Evolutionary conservation across 2,329 filamentous ascomycete species (phyloP).

Genomic region (Colletotrichum costaricense): DNA sequence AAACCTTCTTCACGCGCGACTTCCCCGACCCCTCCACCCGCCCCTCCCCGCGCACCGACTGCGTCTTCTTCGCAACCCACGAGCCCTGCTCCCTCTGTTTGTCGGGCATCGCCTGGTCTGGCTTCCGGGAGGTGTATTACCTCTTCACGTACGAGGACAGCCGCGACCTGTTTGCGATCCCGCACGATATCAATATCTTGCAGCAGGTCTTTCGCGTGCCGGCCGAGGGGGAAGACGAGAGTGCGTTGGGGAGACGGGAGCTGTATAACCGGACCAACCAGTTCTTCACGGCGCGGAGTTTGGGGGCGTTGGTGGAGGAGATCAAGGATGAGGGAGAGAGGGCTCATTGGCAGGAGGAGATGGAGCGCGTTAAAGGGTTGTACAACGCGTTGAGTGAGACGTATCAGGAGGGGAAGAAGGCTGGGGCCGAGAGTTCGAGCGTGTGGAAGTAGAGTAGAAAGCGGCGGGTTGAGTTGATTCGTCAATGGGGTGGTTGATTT

Average conservation of each 20-base stretch:
- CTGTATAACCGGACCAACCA: slow-evolving; percentile 68
- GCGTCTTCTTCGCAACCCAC: slow-evolving; percentile 69
- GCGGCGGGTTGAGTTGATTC: neutral
- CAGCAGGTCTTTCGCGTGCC: slow-evolving; percentile 65
- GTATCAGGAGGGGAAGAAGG: slow-evolving; percentile 60
- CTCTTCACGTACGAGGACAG: slow-evolving; percentile 70
- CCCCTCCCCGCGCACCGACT: slow-evolving; percentile 55
- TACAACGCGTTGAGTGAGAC: slow-evolving; percentile 59
- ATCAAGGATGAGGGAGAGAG: slow-evolving; percentile 49
- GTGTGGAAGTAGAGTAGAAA: slow-evolving; percentile 55
- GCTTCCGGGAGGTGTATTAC: slow-evolving; percentile 67
- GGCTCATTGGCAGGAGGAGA: slow-evolving; percentile 50
- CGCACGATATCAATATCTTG: slow-evolving; percentile 68
- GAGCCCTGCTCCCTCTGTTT: slow-evolving; percentile 70
- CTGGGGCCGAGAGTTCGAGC: slow-evolving; percentile 56
- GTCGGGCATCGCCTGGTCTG: slow-evolving; percentile 68
- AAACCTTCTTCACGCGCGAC: slow-evolving; percentile 61
- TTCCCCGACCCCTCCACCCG: slow-evolving; percentile 49
- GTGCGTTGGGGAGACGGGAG: slow-evolving; percentile 49
- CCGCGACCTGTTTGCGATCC: slow-evolving; percentile 65
- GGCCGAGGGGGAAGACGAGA: slow-evolving; percentile 49
- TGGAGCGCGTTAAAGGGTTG: slow-evolving; percentile 59
- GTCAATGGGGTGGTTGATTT: neutral
- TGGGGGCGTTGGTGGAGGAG: slow-evolving; percentile 52
- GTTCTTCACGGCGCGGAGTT: slow-evolving; percentile 61